These are phyloP conservation scores for Neurospora sp. DNA, from an alignment of 495 filamentous ascomycete genomes.

Conservation along the genomic window DNA sequence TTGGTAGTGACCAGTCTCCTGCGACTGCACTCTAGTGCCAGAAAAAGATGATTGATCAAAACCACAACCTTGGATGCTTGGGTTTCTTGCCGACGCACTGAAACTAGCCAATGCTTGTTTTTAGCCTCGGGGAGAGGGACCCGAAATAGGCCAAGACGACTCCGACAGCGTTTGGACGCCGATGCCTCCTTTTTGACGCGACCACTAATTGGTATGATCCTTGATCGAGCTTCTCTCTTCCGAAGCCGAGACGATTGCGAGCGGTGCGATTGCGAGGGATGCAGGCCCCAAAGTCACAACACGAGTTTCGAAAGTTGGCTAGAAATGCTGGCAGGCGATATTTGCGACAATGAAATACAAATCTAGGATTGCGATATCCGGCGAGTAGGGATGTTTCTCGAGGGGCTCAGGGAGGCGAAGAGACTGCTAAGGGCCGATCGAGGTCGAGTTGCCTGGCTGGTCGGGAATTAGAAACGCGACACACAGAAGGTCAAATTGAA, in stretches of 20 bases:
- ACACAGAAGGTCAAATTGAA: not conserved
- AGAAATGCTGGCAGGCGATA: not conserved
- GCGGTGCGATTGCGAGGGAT: not conserved
- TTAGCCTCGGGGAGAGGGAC: not conserved
- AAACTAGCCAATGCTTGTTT: not conserved
- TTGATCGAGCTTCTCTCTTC: not conserved
- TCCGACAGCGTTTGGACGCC: not conserved
- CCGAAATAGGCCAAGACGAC: not conserved
- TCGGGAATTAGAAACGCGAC: not conserved
- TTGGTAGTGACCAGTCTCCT: conserved; percentile 36
- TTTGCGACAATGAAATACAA: not conserved
- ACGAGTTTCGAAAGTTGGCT: not conserved
- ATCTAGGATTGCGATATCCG: not conserved
- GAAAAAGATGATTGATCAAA: not conserved
- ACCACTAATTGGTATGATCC: not conserved
- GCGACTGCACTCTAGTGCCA: conserved; percentile 19
- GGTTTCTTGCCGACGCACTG: not conserved
- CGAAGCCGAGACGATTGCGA: not conserved
- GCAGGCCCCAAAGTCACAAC: not conserved
- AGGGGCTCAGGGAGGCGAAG: not conserved
- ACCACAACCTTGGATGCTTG: not conserved
- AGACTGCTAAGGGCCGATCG: not conserved
- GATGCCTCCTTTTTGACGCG: not conserved
- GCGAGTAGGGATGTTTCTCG: not conserved
- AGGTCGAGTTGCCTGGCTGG: not conserved